Conservation (phyloP, 495 filamentous ascomycete species). For the Penicillium herquei region DNA sequence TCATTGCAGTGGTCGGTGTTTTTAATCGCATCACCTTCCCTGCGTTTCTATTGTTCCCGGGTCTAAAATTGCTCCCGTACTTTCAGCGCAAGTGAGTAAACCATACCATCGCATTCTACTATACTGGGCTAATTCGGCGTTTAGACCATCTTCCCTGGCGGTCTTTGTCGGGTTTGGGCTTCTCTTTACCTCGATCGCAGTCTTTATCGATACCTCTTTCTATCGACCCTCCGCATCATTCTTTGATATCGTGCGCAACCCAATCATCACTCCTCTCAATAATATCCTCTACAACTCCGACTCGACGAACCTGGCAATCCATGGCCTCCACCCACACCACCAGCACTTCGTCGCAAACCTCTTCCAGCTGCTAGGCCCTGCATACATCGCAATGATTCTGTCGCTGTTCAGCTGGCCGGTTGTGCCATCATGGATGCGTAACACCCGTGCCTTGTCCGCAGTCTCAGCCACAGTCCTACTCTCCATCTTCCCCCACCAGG, state of each 20-base stretch:
- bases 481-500: conserved; percentile 87
- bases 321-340: conserved; percentile 89
- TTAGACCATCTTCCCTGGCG: conserved; percentile 67
- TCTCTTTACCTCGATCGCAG: conserved; percentile 65
- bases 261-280: conserved; percentile 85
- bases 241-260: conserved; percentile 52
- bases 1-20: conserved; percentile 77
- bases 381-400: conserved; percentile 61
- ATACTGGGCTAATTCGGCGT: too few species aligned
- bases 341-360: conserved; percentile 86
- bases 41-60: conserved; percentile 81
- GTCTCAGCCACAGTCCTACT: conserved; percentile 76
- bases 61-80: conserved; percentile 77
- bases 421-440: conserved; percentile 50
- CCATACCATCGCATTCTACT: too few species aligned
- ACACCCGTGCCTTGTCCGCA: conserved; percentile 62
- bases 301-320: conserved; percentile 74
- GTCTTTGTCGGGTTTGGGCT: conserved; percentile 58
- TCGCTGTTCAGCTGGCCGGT: conserved; percentile 53
- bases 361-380: conserved; percentile 88
- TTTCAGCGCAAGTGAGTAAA: conserved; percentile 70
- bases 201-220: conserved; percentile 79
- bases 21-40: conserved; percentile 98
- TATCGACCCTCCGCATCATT: conserved; percentile 60
- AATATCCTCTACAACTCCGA: conserved; percentile 85